Evolutionary conservation across 805 yeast genomes (phyloP), one percentile per base, ranked within the genome.

Genomic region (Hanseniaspora mollemarum): DNA sequence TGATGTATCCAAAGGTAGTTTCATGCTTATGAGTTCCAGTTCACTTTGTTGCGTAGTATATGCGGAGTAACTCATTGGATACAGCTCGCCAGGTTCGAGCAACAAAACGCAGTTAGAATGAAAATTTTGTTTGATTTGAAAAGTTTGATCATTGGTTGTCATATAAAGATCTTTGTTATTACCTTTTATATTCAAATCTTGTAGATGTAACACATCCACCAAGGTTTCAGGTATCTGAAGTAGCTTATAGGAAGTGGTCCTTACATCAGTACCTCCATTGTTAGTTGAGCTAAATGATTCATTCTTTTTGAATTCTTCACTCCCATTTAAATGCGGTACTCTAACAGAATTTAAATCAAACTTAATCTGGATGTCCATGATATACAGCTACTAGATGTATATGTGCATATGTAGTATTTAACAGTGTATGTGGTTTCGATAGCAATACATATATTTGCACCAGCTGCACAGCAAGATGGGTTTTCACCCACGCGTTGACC

Each of bases 101-200:
- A 87, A 54, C 56, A 87, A 62, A n/a, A 84, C 80, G 4, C 90
- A 75, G 62, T 90, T 87, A 7, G 96, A 83, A 63, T 90, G 96
- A 60, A 86, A 85, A 69, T 83, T 81, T 59, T 83, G 88, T 48
- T 86, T 71, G 16, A 87, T 58, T 41, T 71, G 69, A 75, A 77
- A 87, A 0, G 94, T 83, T 46, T 70, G 63, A 26, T 65, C 56
- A 2, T 65, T 57, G 0, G 90, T 75, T 53, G 88, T 81, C 15
- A 87, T 62, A 28, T 32, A 48, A 5, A 48, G 25, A 29, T 25
- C 32, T 19, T 39, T 24, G 2, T 15, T 16, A 19, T 48, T 41
- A 4, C 51, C 51, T 40, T 48, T 48, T 12, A 48, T 4, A 1
- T 19, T 33, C 8, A 48, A 21, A 7, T 48, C 45, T 33, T 48